Evolutionary conservation across 148 eudicot species (phyloP), one percentile per base, ranked within the genome.

Genomic region (Chenopodium album): DNA sequence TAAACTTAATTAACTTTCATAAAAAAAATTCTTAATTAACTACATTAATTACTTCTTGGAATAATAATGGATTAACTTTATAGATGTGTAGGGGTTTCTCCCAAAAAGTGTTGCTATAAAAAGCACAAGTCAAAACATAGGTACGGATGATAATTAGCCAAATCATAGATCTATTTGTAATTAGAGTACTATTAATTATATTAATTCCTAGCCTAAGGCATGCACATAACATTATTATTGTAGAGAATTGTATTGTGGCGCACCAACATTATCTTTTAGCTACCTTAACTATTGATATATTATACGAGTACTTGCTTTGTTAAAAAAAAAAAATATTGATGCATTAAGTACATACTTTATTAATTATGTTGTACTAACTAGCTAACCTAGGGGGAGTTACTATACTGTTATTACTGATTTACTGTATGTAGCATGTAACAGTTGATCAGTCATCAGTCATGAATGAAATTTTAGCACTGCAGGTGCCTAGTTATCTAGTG

Each of bases 41-140:
- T 62, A 19, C 0, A n/a, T 46, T 28, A 44, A n/a, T 46, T 28
- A 56, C 76, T 31, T 6, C 4, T 70, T 79, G 23, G 80, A 80
- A 77, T 77, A 77, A n/a, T 73, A 37, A 56, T 76, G 84, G 76
- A 77, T 63, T 73, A 22, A 56, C 70, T 75, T 84, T 79, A 62
- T 80, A 48, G 62, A 16, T n/a, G 62, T 54, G 47, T 29, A 48
- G 71, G 76, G 62, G 62, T 56, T 67, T 74, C 16, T 56, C 52
- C 1, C 54, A 78, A 83, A 41, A 76, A 82, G 80, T 73, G 60
- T 71, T 73, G 60, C 72, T 71, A 63, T 71, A 50, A 9, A 41
- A 9, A 62, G 37, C 80, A 70, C 32, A 77, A 71, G 84, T 82
- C 84, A 82, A 82, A 82, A 59, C 22, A 31, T 22, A 59, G 63